Conservation (phyloP, 371 early-diverging fungal genomes). For the Saksenaea oblongispora region DNA sequence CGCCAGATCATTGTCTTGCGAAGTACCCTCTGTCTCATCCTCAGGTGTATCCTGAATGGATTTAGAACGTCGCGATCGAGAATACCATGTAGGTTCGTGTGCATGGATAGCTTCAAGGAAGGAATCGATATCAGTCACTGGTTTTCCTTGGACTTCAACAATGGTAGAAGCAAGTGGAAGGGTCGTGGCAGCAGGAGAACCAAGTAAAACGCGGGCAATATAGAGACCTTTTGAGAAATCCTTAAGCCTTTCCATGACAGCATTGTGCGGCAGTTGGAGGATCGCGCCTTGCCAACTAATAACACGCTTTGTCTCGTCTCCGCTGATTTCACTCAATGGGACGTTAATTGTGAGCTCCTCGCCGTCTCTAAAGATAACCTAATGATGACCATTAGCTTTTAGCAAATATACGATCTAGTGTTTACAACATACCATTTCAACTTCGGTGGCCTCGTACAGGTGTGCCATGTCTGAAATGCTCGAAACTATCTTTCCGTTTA, state of each 20-base stretch:
- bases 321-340: conserved; percentile 55
- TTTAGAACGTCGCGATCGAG: conserved; percentile 29
- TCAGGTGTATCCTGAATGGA: conserved; percentile 23
- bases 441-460: conserved; percentile 21
- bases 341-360: conserved; percentile 47
- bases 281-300: conserved; percentile 88
- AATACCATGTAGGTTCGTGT: conserved; percentile 24
- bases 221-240: conserved; percentile 74
- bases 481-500: conserved; percentile 73
- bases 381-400: background rate
- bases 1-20: conserved; percentile 24
- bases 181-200: conserved; percentile 67
- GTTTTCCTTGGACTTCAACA: conserved; percentile 56
- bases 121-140: conserved; percentile 46
- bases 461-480: conserved; percentile 68
- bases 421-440: background rate
- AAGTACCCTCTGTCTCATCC: conserved; percentile 18
- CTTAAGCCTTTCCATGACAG: conserved; percentile 79
- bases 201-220: conserved; percentile 68
- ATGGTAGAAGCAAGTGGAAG: conserved; percentile 48
- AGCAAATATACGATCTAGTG: background rate
- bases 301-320: conserved; percentile 59
- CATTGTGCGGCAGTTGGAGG: conserved; percentile 78
- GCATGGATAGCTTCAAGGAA: conserved; percentile 53
- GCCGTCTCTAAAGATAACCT: conserved; percentile 65